These are phyloP conservation scores for Punctularia strigosozonata DNA, from an alignment of 768 basidiomycete genomes.

Conservation along the genomic window DNA sequence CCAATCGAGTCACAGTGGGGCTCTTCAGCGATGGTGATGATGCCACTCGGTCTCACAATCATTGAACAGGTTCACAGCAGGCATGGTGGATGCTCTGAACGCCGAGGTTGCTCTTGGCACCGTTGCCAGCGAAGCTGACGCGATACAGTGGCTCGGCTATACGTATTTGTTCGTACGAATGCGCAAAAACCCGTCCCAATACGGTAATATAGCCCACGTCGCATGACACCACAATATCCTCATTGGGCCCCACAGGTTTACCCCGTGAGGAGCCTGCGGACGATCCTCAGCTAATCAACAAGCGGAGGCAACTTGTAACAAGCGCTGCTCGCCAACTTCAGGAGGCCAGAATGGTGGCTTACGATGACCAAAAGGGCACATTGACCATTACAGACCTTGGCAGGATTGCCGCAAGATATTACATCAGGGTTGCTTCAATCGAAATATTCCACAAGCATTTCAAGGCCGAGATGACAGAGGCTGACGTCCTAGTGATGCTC, in stretches of 20 bases:
- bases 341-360: slow-evolving; percentile 71
- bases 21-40: background rate
- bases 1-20: slow-evolving; percentile 93
- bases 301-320: slow-evolving; percentile 55
- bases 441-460: slow-evolving; percentile 79
- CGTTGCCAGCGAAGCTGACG: slow-evolving; percentile 78
- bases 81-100: slow-evolving; percentile 86
- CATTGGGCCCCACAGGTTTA: slow-evolving; percentile 41
- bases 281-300: slow-evolving; percentile 63
- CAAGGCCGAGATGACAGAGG: slow-evolving; percentile 79
- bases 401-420: slow-evolving; percentile 95
- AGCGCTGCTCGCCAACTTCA: slow-evolving; percentile 57
- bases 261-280: slow-evolving; percentile 51
- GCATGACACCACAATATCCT: background rate
- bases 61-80: slow-evolving; percentile 49
- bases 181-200: slow-evolving; percentile 80
- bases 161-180: slow-evolving; percentile 95
- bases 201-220: slow-evolving; percentile 38
- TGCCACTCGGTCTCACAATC: background rate
- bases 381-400: slow-evolving; percentile 83
- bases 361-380: slow-evolving; percentile 41
- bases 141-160: slow-evolving; percentile 90
- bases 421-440: slow-evolving; percentile 77
- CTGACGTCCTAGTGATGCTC: slow-evolving; percentile 79
- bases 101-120: slow-evolving; percentile 94